Evolutionary conservation across 768 basidiomycete genomes (phyloP), one percentile per base, ranked within the genome.

Genomic region (Neoboletus subvelutipes): DNA sequence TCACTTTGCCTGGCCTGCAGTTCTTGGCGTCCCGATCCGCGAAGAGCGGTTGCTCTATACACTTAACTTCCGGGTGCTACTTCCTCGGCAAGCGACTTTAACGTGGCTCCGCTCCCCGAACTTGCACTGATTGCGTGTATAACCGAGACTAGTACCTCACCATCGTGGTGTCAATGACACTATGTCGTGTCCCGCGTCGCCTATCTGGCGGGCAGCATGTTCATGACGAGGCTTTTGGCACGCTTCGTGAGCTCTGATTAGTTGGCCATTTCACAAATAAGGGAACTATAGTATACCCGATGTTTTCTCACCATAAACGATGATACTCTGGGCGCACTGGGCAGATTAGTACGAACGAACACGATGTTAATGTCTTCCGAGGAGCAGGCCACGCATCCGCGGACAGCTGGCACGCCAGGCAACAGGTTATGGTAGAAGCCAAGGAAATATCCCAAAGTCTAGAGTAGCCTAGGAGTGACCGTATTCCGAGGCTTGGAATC

Each of bases 11-110:
- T n/a, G 31, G 26, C 42, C 13, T 42, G 50, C 48, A 47, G 12
- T 47, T 57, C 66, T 66, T 66, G 66, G 65, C 65, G 8, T 33
- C 39, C 42, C 41, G 55, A 65, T 63, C 55, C 57, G 62, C 47
- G 39, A 28, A 50, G 36, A 31, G 22, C 26, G 52, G 34, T 42
- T 42, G 52, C 29, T 22, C 43, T 36, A 33, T 34, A 22, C 33
- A 34, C 29, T 12, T 43, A 33, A 43, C 55, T 46, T 55, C 52
- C 31, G 36, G 29, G 33, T n/a, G n/a, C 22, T 33, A 22, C 29
- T 40, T 37, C n/a, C 40, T 40, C 45, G 52, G 55, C 50, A 24
- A 39, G 52, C 29, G 50, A 48, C 33, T 24, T 45, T 45, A 24
- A 26, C 12, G 10, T 34, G 49, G 34, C 45, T 22, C 45, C 11